phyloP scores from a whole-genome alignment of 176 grass and related monocot genomes.

The Zea mays region Zm-B73-REFERENCE-NAM-5.0 NC_050100.1:194582501-194583000 shows the following conservation, averaged over 20 bases:
- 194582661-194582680: slow-evolving; percentile 16
- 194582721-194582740: background rate
- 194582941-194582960: slow-evolving; percentile 19
- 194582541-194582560: background rate
- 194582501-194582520: slow-evolving; percentile 8
- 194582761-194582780: slow-evolving; percentile 33
- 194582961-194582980: background rate
- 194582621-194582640: background rate
- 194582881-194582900: slow-evolving; percentile 12
- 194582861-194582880: slow-evolving; percentile 99
- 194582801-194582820: slow-evolving; percentile 50
- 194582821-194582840: slow-evolving; percentile 32
- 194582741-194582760: background rate
- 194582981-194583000: background rate
- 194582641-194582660: slow-evolving; percentile 42
- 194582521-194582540: slow-evolving; percentile 40
- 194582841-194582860: slow-evolving; percentile 72
- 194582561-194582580: background rate
- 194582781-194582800: slow-evolving; percentile 63
- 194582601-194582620: background rate
- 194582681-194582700: slow-evolving; percentile 12
- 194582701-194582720: background rate
- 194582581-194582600: background rate
- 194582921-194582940: slow-evolving; percentile 5
- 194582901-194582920: background rate